Evolutionary conservation across 2,329 filamentous ascomycete species (phyloP), one percentile per base, ranked within the genome.

Genomic region (Truncatella angustata): DNA sequence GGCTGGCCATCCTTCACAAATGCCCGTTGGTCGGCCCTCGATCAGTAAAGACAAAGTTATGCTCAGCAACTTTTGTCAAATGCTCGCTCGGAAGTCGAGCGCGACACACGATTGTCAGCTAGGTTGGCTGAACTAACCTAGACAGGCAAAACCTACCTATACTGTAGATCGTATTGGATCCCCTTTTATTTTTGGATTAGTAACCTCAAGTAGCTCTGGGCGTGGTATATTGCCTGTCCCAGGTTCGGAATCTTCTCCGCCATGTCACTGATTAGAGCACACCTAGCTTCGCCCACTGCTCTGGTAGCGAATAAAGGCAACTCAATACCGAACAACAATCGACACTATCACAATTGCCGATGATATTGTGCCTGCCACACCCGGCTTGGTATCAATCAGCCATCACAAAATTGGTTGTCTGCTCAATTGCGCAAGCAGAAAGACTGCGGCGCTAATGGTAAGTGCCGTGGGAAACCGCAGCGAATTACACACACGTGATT

Each of bases 131-230:
- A 21, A 20, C 30, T 49, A 49, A 37, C 46, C 34, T 7, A 10
- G 26, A 21, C n/a, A 39, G 46, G 16, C 46, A 37, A 37, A 20
- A 49, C 7, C 34, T 26, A 10, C 21, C 36, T 50, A 16, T 30
- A 42, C 20, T 21, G 47, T 34, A 50, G 34, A 50, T 50, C 47
- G 36, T 40, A 23, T 32, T 9, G 14, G 23, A 14, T 26, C 23
- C 20, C 40, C 40, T 40, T 50, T 35, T 50, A 36, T 50, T 50
- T 42, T 50, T 20, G 47, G 47, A 32, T 40, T 50, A 42, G 47
- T 36, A 47, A 12, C 14, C 32, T 47, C 30, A 11, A 11, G n/a
- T n/a, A n/a, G n/a, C n/a, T 50, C 23, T 32, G 35, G 30, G 47
- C 47, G 47, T 50, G 16, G 47, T 36, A 50, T 50, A 14, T 9